Evolutionary conservation across 2,329 filamentous ascomycete genomes (phyloP).

Genomic region (Exophiala calicioides): DNA sequence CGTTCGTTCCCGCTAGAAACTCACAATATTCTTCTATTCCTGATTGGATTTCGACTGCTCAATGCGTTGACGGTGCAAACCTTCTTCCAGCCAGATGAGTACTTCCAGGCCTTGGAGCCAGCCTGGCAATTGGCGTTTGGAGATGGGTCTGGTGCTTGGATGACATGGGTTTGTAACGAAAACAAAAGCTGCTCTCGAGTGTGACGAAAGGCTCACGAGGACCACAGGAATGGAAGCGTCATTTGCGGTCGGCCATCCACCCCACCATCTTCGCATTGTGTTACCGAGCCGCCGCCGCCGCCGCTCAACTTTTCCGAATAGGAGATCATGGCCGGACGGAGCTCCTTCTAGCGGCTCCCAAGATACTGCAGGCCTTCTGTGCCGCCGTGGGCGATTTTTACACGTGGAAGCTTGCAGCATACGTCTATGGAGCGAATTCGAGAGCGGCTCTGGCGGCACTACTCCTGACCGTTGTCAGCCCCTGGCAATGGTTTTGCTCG

Average conservation of each 20-base stretch:
- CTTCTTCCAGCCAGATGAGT: constrained; percentile 98
- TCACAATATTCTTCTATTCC: constrained; percentile 40
- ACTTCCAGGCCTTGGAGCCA: constrained; percentile 92
- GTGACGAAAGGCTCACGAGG: constrained; percentile 14
- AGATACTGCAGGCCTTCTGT: constrained; percentile 72
- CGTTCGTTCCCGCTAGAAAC: constrained; percentile 1
- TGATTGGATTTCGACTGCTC: constrained; percentile 70
- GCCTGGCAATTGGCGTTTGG: constrained; percentile 91
- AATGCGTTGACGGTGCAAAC: constrained; percentile 79
- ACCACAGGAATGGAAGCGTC: constrained; percentile 83
- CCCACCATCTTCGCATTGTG: constrained; percentile 79
- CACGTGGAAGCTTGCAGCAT: constrained; percentile 78
- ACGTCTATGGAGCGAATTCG: constrained; percentile 68
- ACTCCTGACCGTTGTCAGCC: constrained; percentile 69
- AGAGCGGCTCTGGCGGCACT: constrained; percentile 70
- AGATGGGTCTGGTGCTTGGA: constrained; percentile 69
- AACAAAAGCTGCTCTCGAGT: constrained; percentile 5
- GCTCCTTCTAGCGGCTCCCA: constrained; percentile 71
- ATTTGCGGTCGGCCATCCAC: constrained; percentile 86
- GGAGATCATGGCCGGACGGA: constrained; percentile 61
- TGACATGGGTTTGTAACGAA: constrained; percentile 84
- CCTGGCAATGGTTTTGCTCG: constrained; percentile 97
- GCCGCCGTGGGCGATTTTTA: constrained; percentile 81
- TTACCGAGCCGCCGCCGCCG: constrained; percentile 64
- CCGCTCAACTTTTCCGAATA: constrained; percentile 58